A percentile compares a stretch with the other conserved stretches of the same genome.
Conservation (phyloP, 2,329 filamentous ascomycete species). For the Metarhizium guizhouense region DNA sequence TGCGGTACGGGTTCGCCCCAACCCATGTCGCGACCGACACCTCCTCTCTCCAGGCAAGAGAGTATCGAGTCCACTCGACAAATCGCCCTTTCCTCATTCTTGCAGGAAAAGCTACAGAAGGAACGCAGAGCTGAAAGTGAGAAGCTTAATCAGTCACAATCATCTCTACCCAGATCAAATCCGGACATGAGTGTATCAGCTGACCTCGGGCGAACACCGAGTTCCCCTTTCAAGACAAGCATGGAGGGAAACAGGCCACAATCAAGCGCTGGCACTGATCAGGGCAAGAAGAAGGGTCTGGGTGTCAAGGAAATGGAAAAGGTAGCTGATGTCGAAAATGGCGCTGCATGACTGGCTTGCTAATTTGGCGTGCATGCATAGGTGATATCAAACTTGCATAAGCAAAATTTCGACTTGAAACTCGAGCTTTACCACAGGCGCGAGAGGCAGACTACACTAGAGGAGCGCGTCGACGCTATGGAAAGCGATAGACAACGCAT, state of each 20-base stretch:
- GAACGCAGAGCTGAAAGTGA: constrained; percentile 42
- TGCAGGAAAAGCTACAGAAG: constrained; percentile 46
- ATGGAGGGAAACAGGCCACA: constrained; percentile 29
- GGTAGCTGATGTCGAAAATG: constrained; percentile 27
- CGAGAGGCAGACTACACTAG: constrained; percentile 51
- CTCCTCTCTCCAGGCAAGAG: constrained; percentile 32
- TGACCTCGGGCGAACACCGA: constrained; percentile 28
- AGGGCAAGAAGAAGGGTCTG: constrained; percentile 41
- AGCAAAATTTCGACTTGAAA: constrained; percentile 71
- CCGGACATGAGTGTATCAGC: constrained; percentile 29
- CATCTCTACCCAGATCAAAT: constrained; percentile 24
- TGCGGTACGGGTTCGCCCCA: constrained; percentile 26
- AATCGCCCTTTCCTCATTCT: constrained; percentile 37
- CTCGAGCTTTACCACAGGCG: constrained; percentile 62
- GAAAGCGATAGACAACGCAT: constrained; percentile 45
- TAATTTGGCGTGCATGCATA: constrained; percentile 18
- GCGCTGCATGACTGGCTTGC: neutral
- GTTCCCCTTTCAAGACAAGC: constrained; percentile 29
- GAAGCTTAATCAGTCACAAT: constrained; percentile 21
- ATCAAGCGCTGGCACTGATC: constrained; percentile 32
- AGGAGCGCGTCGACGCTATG: constrained; percentile 46
- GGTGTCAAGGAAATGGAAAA: constrained; percentile 62
- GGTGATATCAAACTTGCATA: constrained; percentile 59
- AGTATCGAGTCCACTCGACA: constrained; percentile 31
- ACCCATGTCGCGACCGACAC: constrained; percentile 29